Percentiles rank a stretch among this genome's conserved stretches.
Conservation (phyloP, 495 filamentous ascomycete species). For the Neurospora sp. region DNA sequence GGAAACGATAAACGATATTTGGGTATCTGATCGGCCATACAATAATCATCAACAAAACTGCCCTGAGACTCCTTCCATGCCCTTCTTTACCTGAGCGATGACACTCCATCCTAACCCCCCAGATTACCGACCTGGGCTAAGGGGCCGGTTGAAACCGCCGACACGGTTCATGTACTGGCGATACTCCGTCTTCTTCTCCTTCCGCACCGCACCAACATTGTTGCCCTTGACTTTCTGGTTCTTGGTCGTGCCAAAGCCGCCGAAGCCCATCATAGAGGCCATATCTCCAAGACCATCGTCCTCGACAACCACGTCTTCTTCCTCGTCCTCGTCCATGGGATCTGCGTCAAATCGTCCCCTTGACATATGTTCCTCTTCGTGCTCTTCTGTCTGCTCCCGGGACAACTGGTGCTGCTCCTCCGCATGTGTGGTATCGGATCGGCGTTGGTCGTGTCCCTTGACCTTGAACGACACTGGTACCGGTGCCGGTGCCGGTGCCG, state of each 20-base stretch:
- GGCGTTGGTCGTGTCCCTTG: conserved; percentile 26
- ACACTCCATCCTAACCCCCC: neutral
- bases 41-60: neutral
- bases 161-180: conserved; percentile 97
- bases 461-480: conserved; percentile 28
- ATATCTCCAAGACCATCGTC: conserved; percentile 68
- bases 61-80: neutral
- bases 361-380: conserved; percentile 10
- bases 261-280: conserved; percentile 81
- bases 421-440: conserved; percentile 26
- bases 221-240: conserved; percentile 86
- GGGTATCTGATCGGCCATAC: neutral
- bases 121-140: conserved; percentile 42
- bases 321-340: conserved; percentile 37
- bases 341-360: conserved; percentile 23
- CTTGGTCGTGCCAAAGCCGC: conserved; percentile 76
- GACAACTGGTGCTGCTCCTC: conserved; percentile 6
- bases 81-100: neutral
- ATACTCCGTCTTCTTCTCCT: conserved; percentile 94
- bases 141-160: conserved; percentile 92
- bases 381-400: conserved; percentile 9
- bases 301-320: conserved; percentile 36
- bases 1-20: neutral
- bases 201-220: conserved; percentile 69
- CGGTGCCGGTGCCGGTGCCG: conserved; percentile 6